Base-by-base conservation (phyloP, 768 basidiomycete genomes). In the Tremella fuciformis region DNA sequence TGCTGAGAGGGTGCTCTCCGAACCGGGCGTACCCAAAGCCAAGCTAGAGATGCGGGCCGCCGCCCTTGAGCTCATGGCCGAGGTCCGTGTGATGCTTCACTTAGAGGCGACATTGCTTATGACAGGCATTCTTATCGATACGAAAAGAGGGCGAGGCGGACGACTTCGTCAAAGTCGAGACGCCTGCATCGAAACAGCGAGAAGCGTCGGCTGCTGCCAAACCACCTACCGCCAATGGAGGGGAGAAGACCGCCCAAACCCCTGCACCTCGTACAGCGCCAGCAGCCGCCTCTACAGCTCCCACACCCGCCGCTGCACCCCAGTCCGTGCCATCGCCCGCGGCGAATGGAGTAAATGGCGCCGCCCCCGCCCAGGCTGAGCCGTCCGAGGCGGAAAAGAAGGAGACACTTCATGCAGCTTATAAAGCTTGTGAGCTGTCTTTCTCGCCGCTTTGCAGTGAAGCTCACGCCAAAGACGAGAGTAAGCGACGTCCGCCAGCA, bases 151-250 rank as follows among this genome's bases (percentile, higher is more conserved):
- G 60, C 6, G 73, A 73, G 25, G 66, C 56, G 16, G 67, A 74
- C 15, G 70, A 76, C 21, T 76, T 74, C 49, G 75, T 74, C 55
- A 71, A 73, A 56, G 69, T 76, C 24, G 73, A 76, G 15, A 76
- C 75, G 9, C 62, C 71, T 9, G 66, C 73, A 3, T 73, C 71
- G 6, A 76, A 73, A 51, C 66, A 66, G 50, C 63, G 75, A 6
- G 73, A 76, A 40, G 70, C 65, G 0, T 58, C 39, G 16, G 37
- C 29, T 29, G 29, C 18, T 34, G 25, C 46, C 18, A 39, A 18
- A 13, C 29, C 46, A 38, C 18, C 19, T 16, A 40, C 34, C 4
- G 9, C 29, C 50, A 25, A n/a, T 41, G 25, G 13, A 11, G n/a
- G n/a, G 8, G 13, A n/a, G 16, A 34, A 56, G 16, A 37, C 49